A percentile compares a stretch with the other conserved stretches of the same genome.
Evolutionary conservation across 1,139 yeast species (phyloP).

Genomic region (Suhomyces bribrorum): DNA sequence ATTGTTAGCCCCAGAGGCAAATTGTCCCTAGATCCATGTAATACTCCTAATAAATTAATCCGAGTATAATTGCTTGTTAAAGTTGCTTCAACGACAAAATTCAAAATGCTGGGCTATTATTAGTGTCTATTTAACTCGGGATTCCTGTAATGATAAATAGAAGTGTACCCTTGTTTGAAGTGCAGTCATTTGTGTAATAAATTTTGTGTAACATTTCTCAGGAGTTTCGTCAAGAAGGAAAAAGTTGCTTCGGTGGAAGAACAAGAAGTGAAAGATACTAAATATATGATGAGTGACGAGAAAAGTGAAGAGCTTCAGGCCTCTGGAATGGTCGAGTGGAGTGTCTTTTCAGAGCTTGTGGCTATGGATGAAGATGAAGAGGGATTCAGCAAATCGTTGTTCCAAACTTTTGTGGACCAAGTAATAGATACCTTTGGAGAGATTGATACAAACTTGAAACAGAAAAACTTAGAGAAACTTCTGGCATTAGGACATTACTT

Average conservation of each 20-base stretch:
- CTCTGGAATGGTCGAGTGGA: slow-evolving; percentile 81
- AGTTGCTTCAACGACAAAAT: too few species aligned
- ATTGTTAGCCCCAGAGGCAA: too few species aligned
- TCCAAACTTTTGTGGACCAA: slow-evolving; percentile 85
- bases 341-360: slow-evolving; percentile 80
- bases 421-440: slow-evolving; percentile 77
- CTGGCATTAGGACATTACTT: slow-evolving; percentile 86
- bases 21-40: too few species aligned
- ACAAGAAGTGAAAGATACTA: slow-evolving; percentile 3
- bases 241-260: slow-evolving; percentile 15
- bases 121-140: too few species aligned
- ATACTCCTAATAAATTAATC: too few species aligned
- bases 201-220: slow-evolving; percentile 12
- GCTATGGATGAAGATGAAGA: slow-evolving; percentile 95
- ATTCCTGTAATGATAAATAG: too few species aligned
- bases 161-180: background rate
- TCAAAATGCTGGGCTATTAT: too few species aligned
- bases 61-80: too few species aligned
- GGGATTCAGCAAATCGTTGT: slow-evolving; percentile 75
- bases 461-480: slow-evolving; percentile 56
- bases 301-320: slow-evolving; percentile 41
- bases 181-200: slow-evolving; percentile 2
- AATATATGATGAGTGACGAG: slow-evolving; percentile 33
- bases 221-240: slow-evolving; percentile 13
- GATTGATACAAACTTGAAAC: slow-evolving; percentile 58